These are phyloP conservation scores for Solanum ahanhuiri DNA, from an alignment of 257 asterid species.

Conservation along the genomic window DNA sequence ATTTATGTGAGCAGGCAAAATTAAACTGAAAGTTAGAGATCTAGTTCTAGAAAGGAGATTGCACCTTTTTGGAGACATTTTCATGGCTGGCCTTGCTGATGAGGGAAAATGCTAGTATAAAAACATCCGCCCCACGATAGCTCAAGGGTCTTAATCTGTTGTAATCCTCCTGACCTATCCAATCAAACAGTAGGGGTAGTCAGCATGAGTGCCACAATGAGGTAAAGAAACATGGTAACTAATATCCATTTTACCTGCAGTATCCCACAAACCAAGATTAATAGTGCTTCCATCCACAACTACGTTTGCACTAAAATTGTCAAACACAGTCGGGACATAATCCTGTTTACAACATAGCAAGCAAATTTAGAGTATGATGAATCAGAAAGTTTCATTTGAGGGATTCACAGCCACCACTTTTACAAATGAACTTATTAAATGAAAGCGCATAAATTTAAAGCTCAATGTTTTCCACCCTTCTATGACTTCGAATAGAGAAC, in stretches of 20 bases:
- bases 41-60: neutral
- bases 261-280: constrained; percentile 79
- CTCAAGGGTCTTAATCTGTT: constrained; percentile 78
- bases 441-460: neutral
- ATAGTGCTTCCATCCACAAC: constrained; percentile 79
- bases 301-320: constrained; percentile 85
- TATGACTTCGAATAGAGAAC: neutral
- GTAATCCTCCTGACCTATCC: constrained; percentile 85
- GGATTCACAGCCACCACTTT: neutral
- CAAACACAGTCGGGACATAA: constrained; percentile 88
- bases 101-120: constrained; percentile 84
- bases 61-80: constrained; percentile 66
- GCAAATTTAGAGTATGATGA: neutral
- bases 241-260: constrained; percentile 49
- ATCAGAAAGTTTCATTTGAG: neutral
- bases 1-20: neutral
- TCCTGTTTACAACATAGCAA: constrained; percentile 29
- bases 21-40: neutral
- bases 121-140: constrained; percentile 93
- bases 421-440: neutral
- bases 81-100: constrained; percentile 89
- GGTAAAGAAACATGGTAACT: neutral
- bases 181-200: neutral
- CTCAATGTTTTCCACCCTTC: neutral
- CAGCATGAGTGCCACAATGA: constrained; percentile 3